Evolutionary conservation across 2,329 filamentous ascomycete species (phyloP), one percentile per base, ranked within the genome.

Genomic region (Sporothrix globosa): DNA sequence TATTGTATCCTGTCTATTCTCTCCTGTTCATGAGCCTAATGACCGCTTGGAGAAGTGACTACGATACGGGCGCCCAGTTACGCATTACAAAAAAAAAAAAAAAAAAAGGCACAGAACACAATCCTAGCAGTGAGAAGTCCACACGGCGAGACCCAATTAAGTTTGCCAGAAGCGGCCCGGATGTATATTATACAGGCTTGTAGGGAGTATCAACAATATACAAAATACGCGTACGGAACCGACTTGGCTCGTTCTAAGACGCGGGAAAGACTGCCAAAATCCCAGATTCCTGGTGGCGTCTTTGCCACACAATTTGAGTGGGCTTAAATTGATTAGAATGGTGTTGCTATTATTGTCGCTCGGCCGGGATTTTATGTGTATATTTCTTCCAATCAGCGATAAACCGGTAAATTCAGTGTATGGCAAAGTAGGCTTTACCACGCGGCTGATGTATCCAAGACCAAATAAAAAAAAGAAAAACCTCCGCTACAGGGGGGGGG

Each of bases 201-300:
- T 44, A 24, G 30, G n/a, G n/a, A n/a, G 13, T 3, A 39, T 14
- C 21, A 17, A 9, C 11, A 44, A 44, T 14, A 61, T 61, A 44
- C n/a, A 14, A 24, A 61, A 61, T 44, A 61, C n/a, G 56, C n/a
- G 56, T 44, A 61, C 34, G 44, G 39, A 61, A 10, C 56, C 56
- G 39, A 44, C n/a, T 44, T 21, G n/a, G n/a, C 11, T 13, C 2
- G 34, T 10, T 41, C 39, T 24, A 13, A 24, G 34, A 10, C 9
- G 1, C 21, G n/a, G 13, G 9, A 44, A n/a, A 24, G 19, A 6
- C 3, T 61, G 56, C 13, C 56, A 61, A 10, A 44, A 61, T 24
- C n/a, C 56, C 39, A 44, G 39, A 24, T 24, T 61, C 39, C 56
- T 61, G 56, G 56, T 61, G 39, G 10, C 11, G 39, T 61, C 17